Percentiles rank a stretch among this genome's conserved stretches.
phyloP scores from a whole-genome alignment of 2,329 filamentous ascomycete genomes.

The Venturia pyrina region DNA sequence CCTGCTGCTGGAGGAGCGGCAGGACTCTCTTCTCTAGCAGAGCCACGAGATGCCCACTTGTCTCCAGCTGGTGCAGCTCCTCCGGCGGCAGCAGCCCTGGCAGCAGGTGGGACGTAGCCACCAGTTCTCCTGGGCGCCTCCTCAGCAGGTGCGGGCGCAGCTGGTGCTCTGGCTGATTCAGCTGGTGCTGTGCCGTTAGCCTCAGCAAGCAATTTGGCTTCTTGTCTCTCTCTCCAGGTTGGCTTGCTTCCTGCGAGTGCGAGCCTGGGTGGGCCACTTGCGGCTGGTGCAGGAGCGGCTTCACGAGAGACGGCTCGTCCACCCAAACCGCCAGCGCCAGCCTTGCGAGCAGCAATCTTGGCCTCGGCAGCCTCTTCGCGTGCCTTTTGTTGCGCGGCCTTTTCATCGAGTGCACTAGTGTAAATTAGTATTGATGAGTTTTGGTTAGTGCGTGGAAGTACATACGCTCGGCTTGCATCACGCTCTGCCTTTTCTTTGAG shows the following conservation, averaged over 20 bases:
- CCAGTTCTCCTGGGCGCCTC: conserved; percentile 29
- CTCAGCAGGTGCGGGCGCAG: conserved; percentile 26
- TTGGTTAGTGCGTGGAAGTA: conserved; percentile 17
- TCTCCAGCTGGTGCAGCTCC: conserved; percentile 15
- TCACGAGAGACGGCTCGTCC: conserved; percentile 25
- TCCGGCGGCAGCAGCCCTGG: conserved; percentile 19
- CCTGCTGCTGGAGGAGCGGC: conserved; percentile 15
- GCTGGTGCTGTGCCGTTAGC: conserved; percentile 24
- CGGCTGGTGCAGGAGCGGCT: conserved; percentile 34
- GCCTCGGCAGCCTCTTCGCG: conserved; percentile 84
- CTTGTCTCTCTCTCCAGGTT: conserved; percentile 66
- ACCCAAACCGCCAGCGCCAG: conserved; percentile 27
- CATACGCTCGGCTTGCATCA: conserved; percentile 50
- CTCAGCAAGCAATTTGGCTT: conserved; percentile 16
- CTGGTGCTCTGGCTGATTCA: conserved; percentile 22
- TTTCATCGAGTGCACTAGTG: conserved; percentile 50
- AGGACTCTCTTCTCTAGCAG: conserved; percentile 22
- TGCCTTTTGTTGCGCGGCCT: conserved; percentile 58
- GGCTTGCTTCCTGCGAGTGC: conserved; percentile 39
- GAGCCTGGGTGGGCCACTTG: conserved; percentile 49
- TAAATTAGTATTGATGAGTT: conserved; percentile 24
- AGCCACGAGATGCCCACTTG: conserved; percentile 26
- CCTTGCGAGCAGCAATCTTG: conserved; percentile 58
- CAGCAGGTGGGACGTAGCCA: conserved; percentile 37
- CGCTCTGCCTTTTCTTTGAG: conserved; percentile 58